These are phyloP conservation scores for Fusarium sp. DNA, from an alignment of 2,329 filamentous ascomycete species.

Conservation along the genomic window DNA sequence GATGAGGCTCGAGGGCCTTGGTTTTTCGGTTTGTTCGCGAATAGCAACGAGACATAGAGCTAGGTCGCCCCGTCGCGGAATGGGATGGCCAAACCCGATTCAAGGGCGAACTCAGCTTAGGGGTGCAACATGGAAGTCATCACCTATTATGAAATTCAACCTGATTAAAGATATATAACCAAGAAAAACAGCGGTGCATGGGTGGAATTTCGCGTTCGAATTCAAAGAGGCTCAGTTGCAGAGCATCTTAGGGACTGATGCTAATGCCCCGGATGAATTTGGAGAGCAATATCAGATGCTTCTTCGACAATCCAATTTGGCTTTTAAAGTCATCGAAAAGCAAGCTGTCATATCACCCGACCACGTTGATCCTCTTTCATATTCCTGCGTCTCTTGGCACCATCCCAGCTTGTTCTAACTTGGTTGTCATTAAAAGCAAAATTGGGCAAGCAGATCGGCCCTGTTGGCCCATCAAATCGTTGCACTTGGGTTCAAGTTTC, in stretches of 20 bases:
- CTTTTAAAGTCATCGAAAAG: neutral
- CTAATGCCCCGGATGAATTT: too few species aligned
- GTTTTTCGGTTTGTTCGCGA: conserved; percentile 12
- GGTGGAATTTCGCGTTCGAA: neutral
- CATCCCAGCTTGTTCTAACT: neutral
- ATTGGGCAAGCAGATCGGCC: neutral
- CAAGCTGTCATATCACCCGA: neutral
- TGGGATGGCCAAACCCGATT: neutral
- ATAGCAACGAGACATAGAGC: conserved; percentile 6
- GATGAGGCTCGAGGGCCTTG: conserved; percentile 35
- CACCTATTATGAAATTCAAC: neutral
- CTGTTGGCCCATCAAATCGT: neutral
- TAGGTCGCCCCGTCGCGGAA: conserved; percentile 32
- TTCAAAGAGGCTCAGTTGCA: neutral
- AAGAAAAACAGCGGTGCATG: neutral
- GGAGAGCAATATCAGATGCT: neutral
- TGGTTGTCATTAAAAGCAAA: neutral
- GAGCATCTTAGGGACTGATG: neutral
- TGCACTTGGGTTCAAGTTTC: neutral
- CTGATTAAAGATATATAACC: neutral
- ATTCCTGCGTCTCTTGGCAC: neutral
- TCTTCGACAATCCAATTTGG: neutral
- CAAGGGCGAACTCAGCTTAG: neutral
- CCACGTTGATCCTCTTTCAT: neutral
- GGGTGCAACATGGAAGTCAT: neutral